These are phyloP conservation scores for Pezicula radicicola DNA, from an alignment of 2,329 filamentous ascomycete species.

Conservation along the genomic window DNA sequence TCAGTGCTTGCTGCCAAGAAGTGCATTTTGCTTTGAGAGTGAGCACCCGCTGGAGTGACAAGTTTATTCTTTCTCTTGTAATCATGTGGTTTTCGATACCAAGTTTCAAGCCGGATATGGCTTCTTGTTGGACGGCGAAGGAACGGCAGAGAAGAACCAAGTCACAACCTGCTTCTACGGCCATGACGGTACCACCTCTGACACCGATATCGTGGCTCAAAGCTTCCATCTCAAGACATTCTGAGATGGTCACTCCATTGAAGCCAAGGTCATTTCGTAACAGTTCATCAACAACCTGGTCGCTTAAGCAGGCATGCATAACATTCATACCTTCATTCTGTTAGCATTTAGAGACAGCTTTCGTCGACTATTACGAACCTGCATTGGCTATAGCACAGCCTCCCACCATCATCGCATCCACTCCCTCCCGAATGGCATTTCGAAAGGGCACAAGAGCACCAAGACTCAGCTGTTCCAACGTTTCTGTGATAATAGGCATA, in stretches of 20 bases:
- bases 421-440: constrained; percentile 79
- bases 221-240: constrained; percentile 96
- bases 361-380: constrained; percentile 14
- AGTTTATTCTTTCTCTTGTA: constrained; percentile 72
- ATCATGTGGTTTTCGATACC: constrained; percentile 91
- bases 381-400: constrained; percentile 85
- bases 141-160: constrained; percentile 84
- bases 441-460: constrained; percentile 89
- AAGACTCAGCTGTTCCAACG: constrained; percentile 86
- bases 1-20: constrained; percentile 87
- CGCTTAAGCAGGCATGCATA: constrained; percentile 94
- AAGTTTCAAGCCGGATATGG: constrained; percentile 83
- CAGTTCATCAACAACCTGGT: constrained; percentile 89
- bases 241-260: constrained; percentile 87
- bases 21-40: constrained; percentile 82
- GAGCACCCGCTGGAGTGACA: constrained; percentile 76
- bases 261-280: constrained; percentile 88
- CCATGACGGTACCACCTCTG: constrained; percentile 94
- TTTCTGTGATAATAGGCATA: constrained; percentile 94
- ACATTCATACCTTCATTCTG: constrained; percentile 74
- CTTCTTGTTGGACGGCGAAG: constrained; percentile 85
- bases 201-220: constrained; percentile 96
- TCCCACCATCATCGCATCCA: constrained; percentile 95
- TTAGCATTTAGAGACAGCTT: neutral
- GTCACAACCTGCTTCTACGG: constrained; percentile 93